Base-by-base conservation (phyloP, 75 land plant genomes). In the Pinus taeda region DNA sequence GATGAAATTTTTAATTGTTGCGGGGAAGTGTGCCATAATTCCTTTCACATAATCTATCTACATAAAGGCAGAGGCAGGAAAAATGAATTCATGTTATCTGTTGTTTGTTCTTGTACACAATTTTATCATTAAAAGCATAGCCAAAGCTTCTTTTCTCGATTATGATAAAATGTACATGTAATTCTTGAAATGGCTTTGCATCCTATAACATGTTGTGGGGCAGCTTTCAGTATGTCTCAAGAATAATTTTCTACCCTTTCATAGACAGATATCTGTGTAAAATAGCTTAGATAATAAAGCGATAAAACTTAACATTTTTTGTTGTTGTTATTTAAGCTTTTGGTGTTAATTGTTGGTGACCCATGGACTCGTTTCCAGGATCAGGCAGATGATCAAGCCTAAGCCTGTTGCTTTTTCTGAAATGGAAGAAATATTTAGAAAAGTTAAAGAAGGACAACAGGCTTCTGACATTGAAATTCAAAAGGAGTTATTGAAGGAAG, bases 361-460 rank as follows among this genome's bases (percentile, higher is more conserved):
- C 49, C 39, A 37, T 69, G 53, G 20, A 21, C 9, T 21, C 42
- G 20, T 53, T 58, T 77, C 55, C 81, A 91, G 93, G 17, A 84
- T 65, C 24, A 76, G 82, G 64, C 84, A 86, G 65, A 86, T 91
- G 12, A 88, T 86, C 81, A 86, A 73, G 63, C 90, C 93, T 9
- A 86, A 63, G 71, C 87, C 93, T 29, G 79, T 91, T 36, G 13
- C 79, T 37, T 73, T n/a, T 22, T 75, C 62, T 13, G 90, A 91
- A 4, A 86, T 91, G 75, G 82, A 88, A 79, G 80, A 37, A 58
- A 86, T 81, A 17, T 81, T 88, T 67, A 36, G 26, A 71, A 79
- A 81, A 80, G 84, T 81, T 64, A 81, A 86, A 75, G 86, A 82
- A 75, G 88, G 82, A 78, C 87, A 86, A 71, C 82, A 82, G 57